phyloP scores from a whole-genome alignment of 352 stramenopile genomes.

The Phytophthora parvispora region DNA sequence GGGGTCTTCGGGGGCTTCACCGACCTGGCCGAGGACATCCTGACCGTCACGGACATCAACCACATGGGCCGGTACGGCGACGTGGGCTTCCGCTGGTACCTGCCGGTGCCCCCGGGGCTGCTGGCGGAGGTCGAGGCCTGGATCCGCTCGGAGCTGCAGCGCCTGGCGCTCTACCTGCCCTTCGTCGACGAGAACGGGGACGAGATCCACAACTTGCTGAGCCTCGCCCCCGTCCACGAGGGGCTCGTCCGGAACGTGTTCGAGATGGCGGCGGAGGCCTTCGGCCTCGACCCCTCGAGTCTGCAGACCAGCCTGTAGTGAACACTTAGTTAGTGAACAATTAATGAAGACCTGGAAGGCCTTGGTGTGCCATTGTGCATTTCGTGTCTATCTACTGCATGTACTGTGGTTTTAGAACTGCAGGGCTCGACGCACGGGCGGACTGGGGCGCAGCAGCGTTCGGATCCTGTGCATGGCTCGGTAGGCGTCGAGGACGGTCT shows the following conservation, averaged over 20 bases:
- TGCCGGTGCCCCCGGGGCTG: background rate
- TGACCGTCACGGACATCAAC: background rate
- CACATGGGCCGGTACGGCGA: background rate
- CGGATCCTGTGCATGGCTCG: slow-evolving; percentile 35
- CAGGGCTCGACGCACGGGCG: slow-evolving; percentile 36
- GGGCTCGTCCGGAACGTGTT: background rate
- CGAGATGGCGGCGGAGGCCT: background rate
- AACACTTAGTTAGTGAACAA: too few species aligned
- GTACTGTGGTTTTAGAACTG: slow-evolving; percentile 21
- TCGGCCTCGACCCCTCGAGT: background rate
- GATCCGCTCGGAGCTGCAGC: background rate
- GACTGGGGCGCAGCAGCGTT: slow-evolving; percentile 28
- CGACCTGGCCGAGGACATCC: background rate
- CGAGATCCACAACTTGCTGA: background rate
- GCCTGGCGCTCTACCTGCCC: background rate
- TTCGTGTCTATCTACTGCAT: background rate
- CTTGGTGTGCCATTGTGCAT: background rate
- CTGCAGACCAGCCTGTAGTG: too few species aligned
- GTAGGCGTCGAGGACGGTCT: slow-evolving; percentile 27
- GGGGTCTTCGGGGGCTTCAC: background rate
- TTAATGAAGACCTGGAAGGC: too few species aligned
- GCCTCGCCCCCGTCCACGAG: background rate
- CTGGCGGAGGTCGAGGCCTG: background rate
- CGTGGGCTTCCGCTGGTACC: background rate
- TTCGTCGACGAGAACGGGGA: background rate